Conservation (phyloP, 331 rosid genomes). For the Dryas integrifolia region DNA sequence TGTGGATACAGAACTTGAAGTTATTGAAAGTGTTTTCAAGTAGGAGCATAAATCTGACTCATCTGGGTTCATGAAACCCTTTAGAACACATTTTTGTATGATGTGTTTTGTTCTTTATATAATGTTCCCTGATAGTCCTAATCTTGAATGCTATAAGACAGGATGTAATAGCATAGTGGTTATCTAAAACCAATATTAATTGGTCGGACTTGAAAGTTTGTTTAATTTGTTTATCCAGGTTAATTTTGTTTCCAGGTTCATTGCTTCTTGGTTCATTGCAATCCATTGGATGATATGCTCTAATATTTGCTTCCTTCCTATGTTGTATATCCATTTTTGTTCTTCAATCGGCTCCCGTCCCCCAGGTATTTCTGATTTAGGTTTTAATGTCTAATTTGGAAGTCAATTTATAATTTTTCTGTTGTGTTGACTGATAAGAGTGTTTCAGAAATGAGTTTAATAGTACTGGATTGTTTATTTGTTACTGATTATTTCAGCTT, state of each 20-base stretch:
- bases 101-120: neutral
- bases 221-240: neutral
- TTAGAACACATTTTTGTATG: constrained; percentile 78
- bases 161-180: no score
- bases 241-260: neutral
- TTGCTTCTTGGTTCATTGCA: neutral
- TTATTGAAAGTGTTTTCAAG: constrained; percentile 79
- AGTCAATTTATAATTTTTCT: no score
- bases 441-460: constrained; percentile 3
- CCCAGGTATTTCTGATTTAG: no score
- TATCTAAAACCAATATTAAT: no score
- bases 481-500: no score
- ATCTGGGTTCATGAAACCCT: no score
- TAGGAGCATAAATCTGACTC: constrained; percentile 48
- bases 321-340: no score
- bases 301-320: neutral
- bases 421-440: neutral
- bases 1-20: constrained; percentile 86
- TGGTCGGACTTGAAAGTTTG: no score
- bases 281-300: neutral
- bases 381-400: no score
- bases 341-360: no score
- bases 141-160: no score
- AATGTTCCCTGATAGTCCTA: no score
- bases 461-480: neutral